Evolutionary conservation across 2,329 filamentous ascomycete species (phyloP).

Genomic region (Ophiocordyceps polyrhachis-furcata): DNA sequence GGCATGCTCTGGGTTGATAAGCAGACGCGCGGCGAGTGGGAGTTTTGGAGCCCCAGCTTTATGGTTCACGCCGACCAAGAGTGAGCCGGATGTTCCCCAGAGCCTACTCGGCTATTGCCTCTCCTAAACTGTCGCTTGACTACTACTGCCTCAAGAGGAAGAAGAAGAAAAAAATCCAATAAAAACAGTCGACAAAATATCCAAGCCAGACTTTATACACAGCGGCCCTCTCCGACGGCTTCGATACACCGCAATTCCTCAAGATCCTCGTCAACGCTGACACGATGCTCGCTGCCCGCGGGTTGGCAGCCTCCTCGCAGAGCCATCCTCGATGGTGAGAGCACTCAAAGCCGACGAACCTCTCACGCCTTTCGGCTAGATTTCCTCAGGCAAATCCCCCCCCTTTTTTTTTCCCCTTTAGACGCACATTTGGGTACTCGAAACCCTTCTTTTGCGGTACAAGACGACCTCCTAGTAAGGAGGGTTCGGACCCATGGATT

Average conservation of each 20-base stretch:
- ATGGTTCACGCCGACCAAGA: conserved; percentile 24
- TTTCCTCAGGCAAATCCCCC: not conserved
- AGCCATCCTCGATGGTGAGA: not conserved
- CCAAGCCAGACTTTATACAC: conserved; percentile 3
- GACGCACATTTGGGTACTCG: not conserved
- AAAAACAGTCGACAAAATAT: not conserved
- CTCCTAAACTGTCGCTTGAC: too few relatives aligned
- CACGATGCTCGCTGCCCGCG: too few relatives aligned
- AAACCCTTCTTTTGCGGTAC: not conserved
- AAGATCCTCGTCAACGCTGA: not conserved
- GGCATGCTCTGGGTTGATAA: conserved; percentile 89
- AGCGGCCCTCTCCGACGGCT: not conserved
- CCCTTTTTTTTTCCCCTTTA: not conserved
- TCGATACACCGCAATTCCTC: not conserved
- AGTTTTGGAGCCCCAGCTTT: conserved; percentile 82
- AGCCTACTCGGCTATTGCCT: too few relatives aligned
- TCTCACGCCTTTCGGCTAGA: not conserved
- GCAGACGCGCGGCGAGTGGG: conserved; percentile 58
- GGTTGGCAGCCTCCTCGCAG: too few relatives aligned
- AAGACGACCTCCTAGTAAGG: conserved; percentile 20
- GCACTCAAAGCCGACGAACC: not conserved
- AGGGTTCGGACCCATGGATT: conserved; percentile 26
- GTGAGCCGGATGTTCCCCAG: not conserved
- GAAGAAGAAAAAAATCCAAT: not conserved
- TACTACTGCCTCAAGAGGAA: not conserved